phyloP scores from a whole-genome alignment of 2,329 filamentous ascomycete genomes.

The Malbranchea cinnamomea region DNA sequence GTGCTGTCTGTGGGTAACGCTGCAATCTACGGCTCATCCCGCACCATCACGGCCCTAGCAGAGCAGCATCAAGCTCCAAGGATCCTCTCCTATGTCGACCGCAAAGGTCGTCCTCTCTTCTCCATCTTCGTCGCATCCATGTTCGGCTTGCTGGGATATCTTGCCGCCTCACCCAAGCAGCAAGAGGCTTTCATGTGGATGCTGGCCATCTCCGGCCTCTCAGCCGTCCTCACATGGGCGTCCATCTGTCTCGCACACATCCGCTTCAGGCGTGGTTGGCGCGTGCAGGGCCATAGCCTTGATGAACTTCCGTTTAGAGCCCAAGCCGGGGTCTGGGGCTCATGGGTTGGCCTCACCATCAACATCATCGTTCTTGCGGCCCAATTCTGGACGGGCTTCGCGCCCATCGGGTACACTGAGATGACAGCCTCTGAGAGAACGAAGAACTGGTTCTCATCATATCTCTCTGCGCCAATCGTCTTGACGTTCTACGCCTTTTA shows the following conservation, averaged over 20 bases:
- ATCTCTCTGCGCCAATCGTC: slow-evolving; percentile 17
- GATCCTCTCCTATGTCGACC: slow-evolving; percentile 67
- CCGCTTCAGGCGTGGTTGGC: slow-evolving; percentile 76
- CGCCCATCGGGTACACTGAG: slow-evolving; percentile 8
- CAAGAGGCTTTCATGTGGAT: slow-evolving; percentile 63
- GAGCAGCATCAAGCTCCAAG: slow-evolving; percentile 73
- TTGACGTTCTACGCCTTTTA: slow-evolving; percentile 37
- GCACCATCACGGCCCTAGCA: slow-evolving; percentile 76
- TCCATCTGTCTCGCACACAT: slow-evolving; percentile 85
- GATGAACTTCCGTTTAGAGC: slow-evolving; percentile 58
- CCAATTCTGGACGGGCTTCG: slow-evolving; percentile 22
- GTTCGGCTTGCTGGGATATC: slow-evolving; percentile 62
- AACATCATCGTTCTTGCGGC: slow-evolving; percentile 38
- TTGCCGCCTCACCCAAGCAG: slow-evolving; percentile 50
- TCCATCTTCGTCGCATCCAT: slow-evolving; percentile 53
- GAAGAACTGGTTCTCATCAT: slow-evolving; percentile 17
- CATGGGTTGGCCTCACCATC: slow-evolving; percentile 43
- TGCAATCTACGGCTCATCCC: slow-evolving; percentile 77
- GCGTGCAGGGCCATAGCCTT: slow-evolving; percentile 49
- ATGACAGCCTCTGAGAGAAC: slow-evolving; percentile 6
- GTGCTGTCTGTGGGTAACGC: slow-evolving; percentile 87
- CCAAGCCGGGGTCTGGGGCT: slow-evolving; percentile 43
- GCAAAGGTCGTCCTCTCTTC: slow-evolving; percentile 61
- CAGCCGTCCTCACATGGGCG: slow-evolving; percentile 62
- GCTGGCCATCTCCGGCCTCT: slow-evolving; percentile 56